A percentile compares a stretch with the other conserved stretches of the same genome.
Conservation (phyloP, 192 early-diverging fungal species). For the Paraglomus brasilianum region DNA sequence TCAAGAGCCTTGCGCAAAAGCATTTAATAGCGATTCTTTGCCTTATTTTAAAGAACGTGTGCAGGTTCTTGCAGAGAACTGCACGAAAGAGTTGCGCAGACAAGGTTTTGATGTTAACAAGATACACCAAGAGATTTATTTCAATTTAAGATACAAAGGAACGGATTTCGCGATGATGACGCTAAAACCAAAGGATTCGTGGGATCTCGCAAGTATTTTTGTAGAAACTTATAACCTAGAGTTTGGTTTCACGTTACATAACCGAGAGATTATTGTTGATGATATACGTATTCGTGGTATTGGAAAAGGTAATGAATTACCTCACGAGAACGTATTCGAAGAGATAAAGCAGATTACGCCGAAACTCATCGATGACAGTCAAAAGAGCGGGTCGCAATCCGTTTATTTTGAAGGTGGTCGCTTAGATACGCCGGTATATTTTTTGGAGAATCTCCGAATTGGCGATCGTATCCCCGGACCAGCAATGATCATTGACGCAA, state of each 20-base stretch:
- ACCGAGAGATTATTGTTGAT: constrained; percentile 82
- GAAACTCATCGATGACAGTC: constrained; percentile 24
- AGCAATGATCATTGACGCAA: constrained; percentile 86
- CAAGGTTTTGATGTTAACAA: constrained; percentile 68
- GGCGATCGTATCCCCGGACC: constrained; percentile 81
- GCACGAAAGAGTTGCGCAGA: constrained; percentile 48
- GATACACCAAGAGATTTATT: constrained; percentile 66
- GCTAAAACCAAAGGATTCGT: constrained; percentile 55
- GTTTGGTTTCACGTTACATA: constrained; percentile 90
- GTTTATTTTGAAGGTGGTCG: constrained; percentile 82
- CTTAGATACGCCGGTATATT: constrained; percentile 67
- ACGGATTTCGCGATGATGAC: constrained; percentile 94
- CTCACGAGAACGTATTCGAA: constrained; percentile 40
- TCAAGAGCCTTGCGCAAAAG: constrained; percentile 74
- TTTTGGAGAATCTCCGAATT: constrained; percentile 57
- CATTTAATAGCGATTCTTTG: constrained; percentile 42
- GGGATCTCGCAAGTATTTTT: constrained; percentile 71
- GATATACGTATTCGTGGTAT: constrained; percentile 90
- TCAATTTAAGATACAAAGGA: constrained; percentile 91
- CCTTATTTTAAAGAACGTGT: constrained; percentile 54
- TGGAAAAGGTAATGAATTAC: constrained; percentile 50
- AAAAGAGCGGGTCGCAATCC: constrained; percentile 45
- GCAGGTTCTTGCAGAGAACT: constrained; percentile 42
- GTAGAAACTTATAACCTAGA: constrained; percentile 81
- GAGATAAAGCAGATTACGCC: constrained; percentile 38